Evolutionary conservation across 108 stramenopile genomes (phyloP).

Genomic region (Thalassiosira profunda): DNA sequence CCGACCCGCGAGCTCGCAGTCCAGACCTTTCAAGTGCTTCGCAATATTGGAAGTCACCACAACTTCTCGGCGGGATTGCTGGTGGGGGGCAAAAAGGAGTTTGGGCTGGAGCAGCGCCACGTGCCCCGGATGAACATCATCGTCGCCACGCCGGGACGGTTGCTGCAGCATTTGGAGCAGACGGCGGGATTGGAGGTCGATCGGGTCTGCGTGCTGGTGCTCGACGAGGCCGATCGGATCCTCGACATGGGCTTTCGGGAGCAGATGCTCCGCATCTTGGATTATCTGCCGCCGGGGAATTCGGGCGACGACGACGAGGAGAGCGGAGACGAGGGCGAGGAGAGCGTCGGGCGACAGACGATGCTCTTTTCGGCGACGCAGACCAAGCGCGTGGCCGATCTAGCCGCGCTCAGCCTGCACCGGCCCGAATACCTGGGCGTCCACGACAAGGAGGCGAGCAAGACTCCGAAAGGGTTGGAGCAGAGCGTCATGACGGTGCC

Average conservation of each 20-base stretch:
- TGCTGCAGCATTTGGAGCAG: conserved; percentile 94
- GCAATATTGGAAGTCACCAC: conserved; percentile 87
- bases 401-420: conserved; percentile 65
- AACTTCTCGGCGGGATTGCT: conserved; percentile 75
- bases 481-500: conserved; percentile 49
- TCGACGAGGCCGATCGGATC: conserved; percentile 74
- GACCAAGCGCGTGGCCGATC: conserved; percentile 67
- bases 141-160: conserved; percentile 93
- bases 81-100: conserved; percentile 87
- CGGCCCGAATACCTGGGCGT: conserved; percentile 48
- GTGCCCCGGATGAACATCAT: conserved; percentile 86
- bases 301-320: conserved; percentile 24
- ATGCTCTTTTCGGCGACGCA: conserved; percentile 93
- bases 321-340: conserved; percentile 23
- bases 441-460: conserved; percentile 54
- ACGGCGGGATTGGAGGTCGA: conserved; percentile 40
- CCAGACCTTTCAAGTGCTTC: conserved; percentile 96
- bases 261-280: conserved; percentile 81
- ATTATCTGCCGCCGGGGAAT: conserved; percentile 68
- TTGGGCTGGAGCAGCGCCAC: conserved; percentile 73
- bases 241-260: conserved; percentile 95
- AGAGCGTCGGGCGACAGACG: conserved; percentile 78
- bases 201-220: conserved; percentile 31
- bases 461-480: conserved; percentile 56
- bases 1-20: conserved; percentile 92